phyloP scores from a whole-genome alignment of 2,329 filamentous ascomycete species.

The Talaromyces albobiverticillius region DNA sequence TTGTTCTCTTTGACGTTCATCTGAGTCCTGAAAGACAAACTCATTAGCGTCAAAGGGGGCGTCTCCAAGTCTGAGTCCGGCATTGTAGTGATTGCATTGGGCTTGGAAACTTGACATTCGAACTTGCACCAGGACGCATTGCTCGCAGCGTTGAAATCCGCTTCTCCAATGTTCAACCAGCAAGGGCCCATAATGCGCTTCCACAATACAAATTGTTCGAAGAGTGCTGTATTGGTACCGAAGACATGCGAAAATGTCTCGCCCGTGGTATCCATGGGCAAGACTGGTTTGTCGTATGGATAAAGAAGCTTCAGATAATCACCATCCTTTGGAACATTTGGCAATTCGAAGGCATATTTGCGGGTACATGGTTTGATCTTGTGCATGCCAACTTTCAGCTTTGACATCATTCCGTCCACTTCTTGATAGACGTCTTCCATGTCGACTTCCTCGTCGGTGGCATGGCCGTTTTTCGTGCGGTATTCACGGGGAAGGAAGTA shows the following conservation, averaged over 20 bases:
- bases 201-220: constrained; percentile 98
- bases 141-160: constrained; percentile 78
- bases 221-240: constrained; percentile 86
- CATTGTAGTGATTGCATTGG: constrained; percentile 69
- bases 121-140: constrained; percentile 98
- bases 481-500: constrained; percentile 83
- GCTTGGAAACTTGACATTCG: constrained; percentile 77
- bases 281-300: constrained; percentile 76
- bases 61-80: constrained; percentile 77
- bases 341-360: constrained; percentile 94
- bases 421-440: constrained; percentile 91
- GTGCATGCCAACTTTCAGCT: constrained; percentile 79
- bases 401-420: constrained; percentile 83
- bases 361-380: constrained; percentile 88
- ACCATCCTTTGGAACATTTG: constrained; percentile 79
- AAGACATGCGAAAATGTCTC: constrained; percentile 95
- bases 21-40: constrained; percentile 78
- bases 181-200: constrained; percentile 99
- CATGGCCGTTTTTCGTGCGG: constrained; percentile 57
- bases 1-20: constrained; percentile 93
- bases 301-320: constrained; percentile 96
- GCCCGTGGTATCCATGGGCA: constrained; percentile 70
- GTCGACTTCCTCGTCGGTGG: constrained; percentile 73
- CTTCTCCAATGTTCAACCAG: constrained; percentile 87
- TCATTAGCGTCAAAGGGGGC: constrained; percentile 94